A percentile compares a stretch with the other conserved stretches of the same genome.
Evolutionary conservation across 208 protist genomes (phyloP).

Genomic region (Angomonas ambiguus): DNA sequence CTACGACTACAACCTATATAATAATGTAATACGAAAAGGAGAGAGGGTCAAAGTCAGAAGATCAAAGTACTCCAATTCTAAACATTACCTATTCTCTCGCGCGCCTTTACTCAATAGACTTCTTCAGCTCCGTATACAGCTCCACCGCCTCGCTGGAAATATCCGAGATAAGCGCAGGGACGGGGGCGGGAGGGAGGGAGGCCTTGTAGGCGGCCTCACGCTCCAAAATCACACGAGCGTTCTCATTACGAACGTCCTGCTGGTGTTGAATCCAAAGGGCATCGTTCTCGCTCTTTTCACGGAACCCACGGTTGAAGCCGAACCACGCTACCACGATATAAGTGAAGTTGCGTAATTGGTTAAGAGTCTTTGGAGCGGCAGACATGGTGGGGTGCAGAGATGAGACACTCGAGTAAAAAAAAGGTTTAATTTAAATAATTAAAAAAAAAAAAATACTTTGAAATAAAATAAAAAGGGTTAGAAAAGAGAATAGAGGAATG

Average conservation of each 20-base stretch:
- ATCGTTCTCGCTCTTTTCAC: conserved; percentile 80
- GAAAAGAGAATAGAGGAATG: background rate
- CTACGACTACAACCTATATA: too few species aligned
- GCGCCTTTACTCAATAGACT: conserved; percentile 40
- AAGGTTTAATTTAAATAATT: background rate
- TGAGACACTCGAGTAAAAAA: background rate
- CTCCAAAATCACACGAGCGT: conserved; percentile 54
- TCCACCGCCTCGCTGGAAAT: conserved; percentile 41
- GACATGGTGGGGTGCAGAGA: conserved; percentile 39
- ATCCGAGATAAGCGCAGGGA: conserved; percentile 44
- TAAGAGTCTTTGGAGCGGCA: conserved; percentile 78
- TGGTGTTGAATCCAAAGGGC: conserved; percentile 68
- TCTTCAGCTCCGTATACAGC: conserved; percentile 64
- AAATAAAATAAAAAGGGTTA: conserved; percentile 7
- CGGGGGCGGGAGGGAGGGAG: conserved; percentile 16
- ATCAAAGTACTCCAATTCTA: too few species aligned
- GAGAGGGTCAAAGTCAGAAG: too few species aligned
- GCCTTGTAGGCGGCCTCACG: conserved; percentile 30
- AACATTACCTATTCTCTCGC: too few species aligned
- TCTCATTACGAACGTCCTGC: conserved; percentile 54
- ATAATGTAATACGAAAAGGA: too few species aligned
- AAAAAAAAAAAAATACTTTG: conserved; percentile 7
- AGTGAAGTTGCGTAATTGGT: conserved; percentile 84
- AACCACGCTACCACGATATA: conserved; percentile 79
- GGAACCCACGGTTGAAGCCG: conserved; percentile 73